Conservation (phyloP, 2,329 filamentous ascomycete genomes). For the Phyllosticta capitalensis region DNA sequence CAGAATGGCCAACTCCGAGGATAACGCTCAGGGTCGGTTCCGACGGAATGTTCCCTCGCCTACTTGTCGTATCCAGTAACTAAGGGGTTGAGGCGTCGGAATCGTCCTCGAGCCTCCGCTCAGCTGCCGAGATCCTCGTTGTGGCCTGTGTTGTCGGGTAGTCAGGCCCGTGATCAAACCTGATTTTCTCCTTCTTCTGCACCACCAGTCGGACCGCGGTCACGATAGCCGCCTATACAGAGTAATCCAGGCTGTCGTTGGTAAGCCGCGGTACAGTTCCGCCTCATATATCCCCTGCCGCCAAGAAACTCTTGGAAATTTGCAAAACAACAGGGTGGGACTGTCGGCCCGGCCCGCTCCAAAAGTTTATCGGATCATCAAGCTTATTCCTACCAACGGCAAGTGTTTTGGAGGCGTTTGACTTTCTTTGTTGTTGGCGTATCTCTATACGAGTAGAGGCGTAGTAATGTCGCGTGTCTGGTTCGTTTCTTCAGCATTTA, state of each 20-base stretch:
- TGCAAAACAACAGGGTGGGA: neutral
- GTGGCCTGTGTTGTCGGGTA: neutral
- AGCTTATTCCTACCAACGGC: neutral
- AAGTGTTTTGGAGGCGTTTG: neutral
- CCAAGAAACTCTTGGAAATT: neutral
- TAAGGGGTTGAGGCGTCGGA: neutral
- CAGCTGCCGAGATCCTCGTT: neutral
- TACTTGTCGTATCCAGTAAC: neutral
- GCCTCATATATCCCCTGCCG: neutral
- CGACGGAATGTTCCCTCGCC: neutral
- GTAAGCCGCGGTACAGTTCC: neutral
- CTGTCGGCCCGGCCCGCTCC: neutral
- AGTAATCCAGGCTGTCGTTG: neutral
- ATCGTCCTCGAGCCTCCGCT: neutral
- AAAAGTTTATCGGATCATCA: neutral
- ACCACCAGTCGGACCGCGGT: neutral
- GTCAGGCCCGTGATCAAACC: neutral
- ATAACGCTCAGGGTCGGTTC: neutral
- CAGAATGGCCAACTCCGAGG: neutral
- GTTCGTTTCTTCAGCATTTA: neutral
- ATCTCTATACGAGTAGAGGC: neutral
- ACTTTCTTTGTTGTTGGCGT: neutral
- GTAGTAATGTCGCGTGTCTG: neutral
- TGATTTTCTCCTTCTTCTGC: neutral
- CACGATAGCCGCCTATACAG: neutral